Evolutionary conservation across 371 early-diverging fungal genomes (phyloP).

Genomic region (Dichotomocladium elegans): DNA sequence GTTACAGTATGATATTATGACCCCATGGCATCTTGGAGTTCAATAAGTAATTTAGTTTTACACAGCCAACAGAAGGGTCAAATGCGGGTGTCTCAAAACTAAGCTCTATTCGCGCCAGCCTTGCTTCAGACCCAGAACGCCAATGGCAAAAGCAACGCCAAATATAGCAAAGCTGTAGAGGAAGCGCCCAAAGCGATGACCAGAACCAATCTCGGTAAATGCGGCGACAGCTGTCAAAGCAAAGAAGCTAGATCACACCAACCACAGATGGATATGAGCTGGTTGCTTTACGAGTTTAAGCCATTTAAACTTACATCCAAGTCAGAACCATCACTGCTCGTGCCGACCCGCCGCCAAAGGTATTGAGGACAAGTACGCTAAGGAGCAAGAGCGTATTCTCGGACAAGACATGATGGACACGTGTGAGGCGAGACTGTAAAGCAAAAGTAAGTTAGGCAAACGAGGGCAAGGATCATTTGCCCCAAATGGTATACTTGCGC

Average conservation of each 20-base stretch:
- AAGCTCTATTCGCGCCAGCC: no score
- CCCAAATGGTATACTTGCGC: conserved; percentile 1
- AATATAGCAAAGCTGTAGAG: conserved; percentile 31
- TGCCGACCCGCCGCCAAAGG: conserved; percentile 42
- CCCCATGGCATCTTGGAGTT: no score
- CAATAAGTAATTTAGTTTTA: no score
- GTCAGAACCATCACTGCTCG: conserved; percentile 42
- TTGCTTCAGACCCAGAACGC: conserved; percentile 32
- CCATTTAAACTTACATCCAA: conserved; percentile 24
- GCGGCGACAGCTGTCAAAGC: conserved; percentile 37
- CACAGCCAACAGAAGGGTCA: no score
- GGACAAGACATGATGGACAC: conserved; percentile 29
- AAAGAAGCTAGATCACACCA: conserved; percentile 21
- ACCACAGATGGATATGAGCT: background rate
- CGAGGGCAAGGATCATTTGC: background rate
- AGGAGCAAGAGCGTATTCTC: conserved; percentile 38
- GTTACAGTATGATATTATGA: no score
- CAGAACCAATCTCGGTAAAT: conserved; percentile 29
- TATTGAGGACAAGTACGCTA: conserved; percentile 35
- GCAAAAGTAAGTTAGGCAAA: background rate
- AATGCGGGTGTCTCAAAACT: no score
- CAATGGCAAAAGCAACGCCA: conserved; percentile 35
- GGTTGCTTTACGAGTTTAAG: background rate
- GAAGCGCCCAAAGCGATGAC: conserved; percentile 38
- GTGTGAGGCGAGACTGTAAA: conserved; percentile 10